Evolutionary conservation across 495 filamentous ascomycete genomes (phyloP), one percentile per base, ranked within the genome.

Genomic region (Amniculicola lignicola): DNA sequence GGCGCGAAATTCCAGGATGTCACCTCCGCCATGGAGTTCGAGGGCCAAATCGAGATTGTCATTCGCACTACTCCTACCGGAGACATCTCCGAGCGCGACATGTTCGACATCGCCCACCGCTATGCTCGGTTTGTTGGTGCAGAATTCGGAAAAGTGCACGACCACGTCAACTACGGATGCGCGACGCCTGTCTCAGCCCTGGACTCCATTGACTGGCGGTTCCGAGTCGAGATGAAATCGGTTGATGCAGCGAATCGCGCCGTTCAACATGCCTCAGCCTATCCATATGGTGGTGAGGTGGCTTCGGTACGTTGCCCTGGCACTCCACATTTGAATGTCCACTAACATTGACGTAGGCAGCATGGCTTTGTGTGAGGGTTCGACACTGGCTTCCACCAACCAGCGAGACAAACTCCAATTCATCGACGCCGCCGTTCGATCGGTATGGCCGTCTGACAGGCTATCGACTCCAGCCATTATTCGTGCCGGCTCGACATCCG

Each of bases 21-120:
- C 9, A 16, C 4, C 9, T 19, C 51, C 21, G 27, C 39, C 28
- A 35, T 57, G 19, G 31, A 24, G 2, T 57, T 40, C 27, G 59
- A 62, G 36, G 59, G 59, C 18, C 53, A 57, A 22, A 36, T 62
- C 40, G 28, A n/a, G n/a, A n/a, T n/a, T n/a, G n/a, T n/a, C n/a
- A n/a, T n/a, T n/a, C n/a, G n/a, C n/a, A n/a, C n/a, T n/a, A n/a
- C n/a, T n/a, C n/a, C n/a, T n/a, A n/a, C n/a, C n/a, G n/a, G n/a
- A n/a, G n/a, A n/a, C n/a, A n/a, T n/a, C n/a, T n/a, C n/a, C n/a
- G n/a, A n/a, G n/a, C n/a, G n/a, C 10, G 12, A 33, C 21, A 4
- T 51, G 4, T 4, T 3, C 22, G 29, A 39, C 9, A 18, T 33
- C 6, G 22, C 45, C 7, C 12, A 33, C 10, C 2, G 19, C 14